A percentile compares a stretch with the other conserved stretches of the same genome.
These are phyloP conservation scores for Phytophthora nicotianae DNA, from an alignment of 352 stramenopile genomes.

Conservation along the genomic window DNA sequence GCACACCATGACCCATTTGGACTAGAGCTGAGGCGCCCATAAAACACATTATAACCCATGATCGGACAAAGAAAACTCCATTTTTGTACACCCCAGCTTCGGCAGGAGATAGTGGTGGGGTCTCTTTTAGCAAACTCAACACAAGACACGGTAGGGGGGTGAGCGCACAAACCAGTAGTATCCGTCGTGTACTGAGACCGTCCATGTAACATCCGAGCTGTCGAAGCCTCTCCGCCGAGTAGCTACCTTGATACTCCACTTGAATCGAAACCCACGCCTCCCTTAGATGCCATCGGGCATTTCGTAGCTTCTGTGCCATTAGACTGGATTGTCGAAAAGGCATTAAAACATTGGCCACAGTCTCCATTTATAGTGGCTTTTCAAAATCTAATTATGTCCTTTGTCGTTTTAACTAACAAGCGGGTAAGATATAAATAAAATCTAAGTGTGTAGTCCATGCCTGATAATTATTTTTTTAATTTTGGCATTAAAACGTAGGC, in stretches of 20 bases:
- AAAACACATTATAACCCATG: constrained; percentile 15
- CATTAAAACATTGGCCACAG: no score
- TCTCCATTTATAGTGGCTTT: no score
- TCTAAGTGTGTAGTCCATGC: no score
- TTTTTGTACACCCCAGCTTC: constrained; percentile 37
- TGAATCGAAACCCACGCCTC: constrained; percentile 27
- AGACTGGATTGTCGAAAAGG: no score
- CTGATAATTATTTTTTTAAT: no score
- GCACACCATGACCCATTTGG: constrained; percentile 20
- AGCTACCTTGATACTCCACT: constrained; percentile 30
- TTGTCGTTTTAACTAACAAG: no score
- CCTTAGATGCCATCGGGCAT: background rate
- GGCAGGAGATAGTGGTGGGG: constrained; percentile 23
- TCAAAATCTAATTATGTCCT: no score
- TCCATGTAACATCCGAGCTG: constrained; percentile 12
- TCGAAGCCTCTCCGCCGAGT: constrained; percentile 17
- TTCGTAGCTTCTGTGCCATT: background rate
- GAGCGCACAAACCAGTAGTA: constrained; percentile 22
- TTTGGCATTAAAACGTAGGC: no score
- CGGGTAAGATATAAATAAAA: no score
- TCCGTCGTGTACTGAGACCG: background rate
- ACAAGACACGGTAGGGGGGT: constrained; percentile 41
- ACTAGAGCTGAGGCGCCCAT: constrained; percentile 15
- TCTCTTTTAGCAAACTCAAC: constrained; percentile 39
- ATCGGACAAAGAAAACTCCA: constrained; percentile 37